These are phyloP conservation scores for Quercus variabilis DNA, from an alignment of 306 rosid genomes.

Conservation along the genomic window DNA sequence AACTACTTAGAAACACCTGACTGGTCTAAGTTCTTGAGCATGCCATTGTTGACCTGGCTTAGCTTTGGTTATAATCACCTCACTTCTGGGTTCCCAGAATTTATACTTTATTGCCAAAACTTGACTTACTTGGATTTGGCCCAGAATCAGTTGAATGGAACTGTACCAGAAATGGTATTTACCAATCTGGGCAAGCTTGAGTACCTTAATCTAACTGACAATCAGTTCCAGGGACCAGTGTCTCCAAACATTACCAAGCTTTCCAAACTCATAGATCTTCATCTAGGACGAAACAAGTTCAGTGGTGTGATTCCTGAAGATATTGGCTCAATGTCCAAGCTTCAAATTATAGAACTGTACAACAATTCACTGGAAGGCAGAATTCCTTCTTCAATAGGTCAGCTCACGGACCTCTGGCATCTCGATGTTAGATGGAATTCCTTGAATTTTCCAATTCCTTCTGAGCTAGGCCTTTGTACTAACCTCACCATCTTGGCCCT, in stretches of 20 bases:
- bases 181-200: slow-evolving; percentile 50
- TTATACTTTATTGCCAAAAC: slow-evolving; percentile 44
- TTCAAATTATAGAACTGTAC: slow-evolving; percentile 26
- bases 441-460: slow-evolving; percentile 52
- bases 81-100: slow-evolving; percentile 41
- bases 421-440: slow-evolving; percentile 34
- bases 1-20: no score
- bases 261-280: slow-evolving; percentile 49
- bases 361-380: slow-evolving; percentile 33
- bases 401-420: slow-evolving; percentile 21
- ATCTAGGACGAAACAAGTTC: slow-evolving; percentile 35
- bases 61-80: slow-evolving; percentile 17
- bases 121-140: slow-evolving; percentile 63
- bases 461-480: no score
- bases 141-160: slow-evolving; percentile 22
- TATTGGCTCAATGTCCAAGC: slow-evolving; percentile 34
- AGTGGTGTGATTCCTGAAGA: slow-evolving; percentile 37
- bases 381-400: slow-evolving; percentile 25
- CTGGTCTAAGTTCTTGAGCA: no score
- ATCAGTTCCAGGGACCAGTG: slow-evolving; percentile 38
- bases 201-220: slow-evolving; percentile 48
- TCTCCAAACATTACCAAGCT: slow-evolving; percentile 53
- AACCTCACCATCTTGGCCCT: no score
- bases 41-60: slow-evolving; percentile 38
- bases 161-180: slow-evolving; percentile 45